These are phyloP conservation scores for Aspergillus ibericus DNA, from an alignment of 2,329 filamentous ascomycete species.

Conservation along the genomic window DNA sequence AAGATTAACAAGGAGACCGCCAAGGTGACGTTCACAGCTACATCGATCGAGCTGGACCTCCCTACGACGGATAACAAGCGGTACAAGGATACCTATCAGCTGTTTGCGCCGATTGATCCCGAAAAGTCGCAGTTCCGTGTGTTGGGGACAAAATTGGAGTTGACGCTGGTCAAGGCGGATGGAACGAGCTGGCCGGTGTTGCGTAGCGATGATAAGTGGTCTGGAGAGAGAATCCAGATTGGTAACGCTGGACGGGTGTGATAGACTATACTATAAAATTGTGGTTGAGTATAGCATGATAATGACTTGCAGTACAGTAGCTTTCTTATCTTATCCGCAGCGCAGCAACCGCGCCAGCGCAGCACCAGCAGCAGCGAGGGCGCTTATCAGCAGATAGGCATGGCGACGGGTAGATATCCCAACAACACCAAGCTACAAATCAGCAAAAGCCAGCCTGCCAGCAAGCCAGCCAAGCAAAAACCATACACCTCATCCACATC, in stretches of 20 bases:
- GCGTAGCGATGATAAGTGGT: conserved; percentile 70
- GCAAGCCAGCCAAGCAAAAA: not conserved
- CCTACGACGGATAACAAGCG: conserved; percentile 84
- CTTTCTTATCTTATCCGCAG: not conserved
- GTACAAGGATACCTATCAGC: conserved; percentile 69
- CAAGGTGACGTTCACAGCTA: conserved; percentile 66
- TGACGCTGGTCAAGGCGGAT: conserved; percentile 71
- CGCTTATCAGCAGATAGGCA: not conserved
- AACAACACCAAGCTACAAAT: too few relatives aligned
- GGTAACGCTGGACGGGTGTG: conserved; percentile 70
- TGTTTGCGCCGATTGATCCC: conserved; percentile 75
- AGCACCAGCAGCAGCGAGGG: not conserved
- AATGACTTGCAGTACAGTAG: not conserved
- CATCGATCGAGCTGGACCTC: conserved; percentile 72
- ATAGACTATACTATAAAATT: not conserved
- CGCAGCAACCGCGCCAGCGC: not conserved
- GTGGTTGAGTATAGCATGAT: not conserved
- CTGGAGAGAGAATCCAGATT: conserved; percentile 83
- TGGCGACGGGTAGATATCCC: too few relatives aligned
- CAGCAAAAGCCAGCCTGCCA: too few relatives aligned
- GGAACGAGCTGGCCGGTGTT: conserved; percentile 82
- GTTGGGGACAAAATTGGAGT: conserved; percentile 84
- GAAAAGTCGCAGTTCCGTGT: conserved; percentile 76
- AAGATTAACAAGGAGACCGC: conserved; percentile 86
- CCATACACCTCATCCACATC: not conserved